Base-by-base conservation (phyloP, 768 basidiomycete species). In the Boletus pseudo-olivaceus region DNA sequence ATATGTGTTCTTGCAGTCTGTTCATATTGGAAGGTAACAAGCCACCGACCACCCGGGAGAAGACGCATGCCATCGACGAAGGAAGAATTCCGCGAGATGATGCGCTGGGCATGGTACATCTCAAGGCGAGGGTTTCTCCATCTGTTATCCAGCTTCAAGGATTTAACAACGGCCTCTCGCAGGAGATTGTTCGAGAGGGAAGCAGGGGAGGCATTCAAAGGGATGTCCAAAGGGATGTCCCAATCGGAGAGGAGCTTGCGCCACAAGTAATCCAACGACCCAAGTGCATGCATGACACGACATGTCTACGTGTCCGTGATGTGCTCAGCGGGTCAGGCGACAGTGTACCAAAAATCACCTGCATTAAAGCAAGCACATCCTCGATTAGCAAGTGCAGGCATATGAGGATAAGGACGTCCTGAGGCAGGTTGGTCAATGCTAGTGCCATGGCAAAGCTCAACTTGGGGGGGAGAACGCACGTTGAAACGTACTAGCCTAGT, bases 201-300 rank as follows among this genome's bases (percentile, higher is more conserved):
- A n/a, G 57, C 52, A 8, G 71, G 57, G 51, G 67, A 60, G 14
- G 53, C 58, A 46, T 75, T 68, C 15, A 61, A 55, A 29, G 77
- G 74, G 0, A 79, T 61, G 62, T 82, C 77, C 30, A 76, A 43
- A 4, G 78, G 75, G 32, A 79, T 55, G 34, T 72, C 71, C 54
- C 70, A 63, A 20, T 55, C 27, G 10, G 55, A 51, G 38, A 62
- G 53, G 23, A 51, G 80, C 58, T 33, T 74, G 73, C 80, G 83
- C 82, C 82, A 84, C 37, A 82, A 65, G 64, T 82, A 82, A 62
- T 85, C 78, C 38, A 67, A 67, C 46, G 73, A 74, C 14, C 74
- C 76, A 40, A 79, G 74, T n/a, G 76, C 75, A 69, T 85, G 77
- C 54, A 83, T 67, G 55, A 69, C 78, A 77, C 83, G 84, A 75